Percentiles rank a stretch among this genome's conserved stretches.
Conservation (phyloP, 1,284 basidiomycete genomes). For the Phaffia rhodozyma region DNA sequence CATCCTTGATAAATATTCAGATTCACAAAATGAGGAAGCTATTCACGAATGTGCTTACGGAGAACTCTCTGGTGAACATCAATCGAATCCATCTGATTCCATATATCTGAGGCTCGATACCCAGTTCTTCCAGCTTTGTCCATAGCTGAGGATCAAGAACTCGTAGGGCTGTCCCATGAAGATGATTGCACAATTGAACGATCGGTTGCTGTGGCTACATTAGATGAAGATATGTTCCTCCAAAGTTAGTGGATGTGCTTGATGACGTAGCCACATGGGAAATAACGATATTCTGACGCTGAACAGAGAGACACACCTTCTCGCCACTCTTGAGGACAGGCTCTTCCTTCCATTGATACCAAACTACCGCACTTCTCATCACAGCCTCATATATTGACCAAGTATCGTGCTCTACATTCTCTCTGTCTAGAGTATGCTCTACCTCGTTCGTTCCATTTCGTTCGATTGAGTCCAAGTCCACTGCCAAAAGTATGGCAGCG, state of each 20-base stretch:
- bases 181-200: slow-evolving; percentile 59
- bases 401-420: slow-evolving; percentile 48
- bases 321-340: slow-evolving; percentile 20
- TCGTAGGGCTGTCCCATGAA: slow-evolving; percentile 60
- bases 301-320: background rate
- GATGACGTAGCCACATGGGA: slow-evolving; percentile 25
- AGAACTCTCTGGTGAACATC: slow-evolving; percentile 79
- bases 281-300: background rate
- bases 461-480: slow-evolving; percentile 62
- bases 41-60: slow-evolving; percentile 34
- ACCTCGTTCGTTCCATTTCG: background rate
- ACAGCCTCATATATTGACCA: slow-evolving; percentile 65
- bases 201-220: slow-evolving; percentile 50
- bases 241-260: slow-evolving; percentile 24
- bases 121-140: slow-evolving; percentile 57
- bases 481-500: slow-evolving; percentile 65
- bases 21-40: too few relatives aligned
- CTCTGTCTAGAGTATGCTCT: slow-evolving; percentile 18
- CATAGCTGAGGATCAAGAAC: slow-evolving; percentile 71
- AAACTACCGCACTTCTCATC: slow-evolving; percentile 61
- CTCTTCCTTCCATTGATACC: slow-evolving; percentile 76
- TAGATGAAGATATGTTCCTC: slow-evolving; percentile 44
- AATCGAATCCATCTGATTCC: slow-evolving; percentile 90
- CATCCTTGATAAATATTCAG: too few relatives aligned
- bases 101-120: slow-evolving; percentile 87